Evolutionary conservation across 2,329 filamentous ascomycete genomes (phyloP).

Genomic region (Colletotrichum liriopes): DNA sequence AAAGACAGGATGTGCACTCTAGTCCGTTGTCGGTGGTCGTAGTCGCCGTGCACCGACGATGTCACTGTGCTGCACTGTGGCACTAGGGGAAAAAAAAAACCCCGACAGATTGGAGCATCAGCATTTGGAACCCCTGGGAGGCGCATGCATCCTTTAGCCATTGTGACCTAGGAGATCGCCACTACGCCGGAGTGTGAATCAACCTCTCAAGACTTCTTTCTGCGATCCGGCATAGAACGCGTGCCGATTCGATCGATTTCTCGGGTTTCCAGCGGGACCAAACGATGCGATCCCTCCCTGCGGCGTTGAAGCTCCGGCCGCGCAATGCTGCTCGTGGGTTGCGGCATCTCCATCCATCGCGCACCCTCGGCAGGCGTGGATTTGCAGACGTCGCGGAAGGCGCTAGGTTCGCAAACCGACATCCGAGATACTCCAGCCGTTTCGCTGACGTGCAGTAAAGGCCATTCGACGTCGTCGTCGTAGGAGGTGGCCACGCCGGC

Average conservation of each 20-base stretch:
- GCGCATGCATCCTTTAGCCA: neutral
- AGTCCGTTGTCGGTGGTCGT: slow-evolving; percentile 1
- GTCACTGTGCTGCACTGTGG: slow-evolving; percentile 24
- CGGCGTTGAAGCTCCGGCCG: slow-evolving; percentile 26
- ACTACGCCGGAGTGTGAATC: neutral
- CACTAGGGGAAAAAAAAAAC: slow-evolving; percentile 3
- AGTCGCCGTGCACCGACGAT: slow-evolving; percentile 13
- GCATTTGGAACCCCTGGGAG: neutral
- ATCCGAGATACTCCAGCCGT: slow-evolving; percentile 12
- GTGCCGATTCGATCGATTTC: neutral
- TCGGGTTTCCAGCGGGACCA: neutral
- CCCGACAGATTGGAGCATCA: neutral
- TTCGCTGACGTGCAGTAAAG: slow-evolving; percentile 55
- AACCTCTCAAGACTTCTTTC: neutral
- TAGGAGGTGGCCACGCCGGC: slow-evolving; percentile 96
- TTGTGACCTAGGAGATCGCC: neutral
- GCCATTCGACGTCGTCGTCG: slow-evolving; percentile 92
- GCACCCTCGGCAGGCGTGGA: slow-evolving; percentile 38
- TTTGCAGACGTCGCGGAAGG: slow-evolving; percentile 53
- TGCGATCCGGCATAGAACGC: no score
- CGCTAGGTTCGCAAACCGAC: slow-evolving; percentile 47
- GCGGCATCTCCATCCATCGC: slow-evolving; percentile 18
- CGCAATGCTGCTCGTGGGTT: slow-evolving; percentile 9
- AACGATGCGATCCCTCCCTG: slow-evolving; percentile 31
- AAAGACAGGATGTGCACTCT: neutral